Evolutionary conservation across 257 asterid species (phyloP), one percentile per base, ranked within the genome.

Genomic region (Rauvolfia tetraphylla): DNA sequence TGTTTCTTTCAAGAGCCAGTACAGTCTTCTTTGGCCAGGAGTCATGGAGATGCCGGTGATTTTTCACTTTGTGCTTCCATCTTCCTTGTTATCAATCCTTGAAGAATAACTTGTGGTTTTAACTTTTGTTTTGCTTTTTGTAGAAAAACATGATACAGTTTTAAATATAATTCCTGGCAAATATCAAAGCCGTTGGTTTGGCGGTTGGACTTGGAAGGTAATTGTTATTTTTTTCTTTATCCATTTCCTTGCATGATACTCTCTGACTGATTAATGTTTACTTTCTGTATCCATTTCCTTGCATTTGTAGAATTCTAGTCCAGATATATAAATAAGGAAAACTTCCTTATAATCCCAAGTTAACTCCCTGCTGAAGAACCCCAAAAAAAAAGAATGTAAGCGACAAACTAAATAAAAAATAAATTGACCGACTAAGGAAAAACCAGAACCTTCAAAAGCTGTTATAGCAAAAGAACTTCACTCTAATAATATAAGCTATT

Each of bases 121-220:
- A 38, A 44, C 58, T 80, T 78, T n/a, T 68, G 68, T 46, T 80
- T 33, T 80, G 6, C 68, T 78, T 39, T 78, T 79, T 78, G 73
- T 89, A 86, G 95, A 74, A 78, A 83, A 80, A 72, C 67, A 80
- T 78, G 3, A 76, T 68, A 73, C 41, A 38, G 72, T n/a, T 33
- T 66, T 77, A 56, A 65, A 78, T 73, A 57, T 48, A 49, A 78
- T 79, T 82, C 79, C 82, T 77, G 90, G 83, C 46, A 72, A 84
- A 81, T 90, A 85, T 66, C 83, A 87, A 65, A 92, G 96, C 81
- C 91, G 90, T 41, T 92, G 97, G 96, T 77, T 86, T 81, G 96
- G 96, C 81, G 96, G 95, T 87, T 90, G 95, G 95, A 80, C 89
- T 69, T 75, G 77, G 84, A 85, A 87, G 58, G 97, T 89, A 80